Conservation (phyloP, 2,329 filamentous ascomycete genomes). For the Metarhizium anisopliae region DNA sequence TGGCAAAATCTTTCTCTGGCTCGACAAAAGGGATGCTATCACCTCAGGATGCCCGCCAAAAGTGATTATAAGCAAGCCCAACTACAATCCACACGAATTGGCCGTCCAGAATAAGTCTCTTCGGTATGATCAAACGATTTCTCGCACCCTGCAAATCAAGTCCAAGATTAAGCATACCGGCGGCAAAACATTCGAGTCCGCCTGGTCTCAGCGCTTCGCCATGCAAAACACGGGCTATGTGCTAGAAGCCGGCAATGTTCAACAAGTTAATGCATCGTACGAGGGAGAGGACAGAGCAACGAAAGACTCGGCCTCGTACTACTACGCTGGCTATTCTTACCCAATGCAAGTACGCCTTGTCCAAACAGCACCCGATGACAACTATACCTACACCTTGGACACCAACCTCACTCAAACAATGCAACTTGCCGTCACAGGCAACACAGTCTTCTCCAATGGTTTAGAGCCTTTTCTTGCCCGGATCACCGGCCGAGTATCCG, state of each 20-base stretch:
- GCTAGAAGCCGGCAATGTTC: slow-evolving; percentile 24
- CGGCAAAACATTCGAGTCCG: slow-evolving; percentile 8
- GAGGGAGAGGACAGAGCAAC: slow-evolving; percentile 7
- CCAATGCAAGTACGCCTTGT: slow-evolving; percentile 6
- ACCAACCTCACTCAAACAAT: slow-evolving; percentile 31
- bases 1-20: slow-evolving; percentile 75
- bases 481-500: slow-evolving; percentile 12
- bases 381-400: slow-evolving; percentile 16
- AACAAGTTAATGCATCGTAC: slow-evolving; percentile 22
- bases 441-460: slow-evolving; percentile 45
- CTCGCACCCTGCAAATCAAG: slow-evolving; percentile 50
- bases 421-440: slow-evolving; percentile 26
- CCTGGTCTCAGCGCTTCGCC: slow-evolving; percentile 50
- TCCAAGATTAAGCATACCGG: slow-evolving; percentile 36
- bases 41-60: slow-evolving; percentile 23
- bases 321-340: slow-evolving; percentile 8
- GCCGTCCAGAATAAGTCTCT: neutral
- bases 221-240: slow-evolving; percentile 45
- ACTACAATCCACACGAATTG: neutral
- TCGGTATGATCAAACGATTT: slow-evolving; percentile 36
- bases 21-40: slow-evolving; percentile 40
- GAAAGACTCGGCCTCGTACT: neutral
- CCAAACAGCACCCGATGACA: neutral
- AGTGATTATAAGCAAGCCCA: neutral
- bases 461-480: slow-evolving; percentile 43